These are phyloP conservation scores for Plasmopara muralis DNA, from an alignment of 352 stramenopile genomes.

Conservation along the genomic window DNA sequence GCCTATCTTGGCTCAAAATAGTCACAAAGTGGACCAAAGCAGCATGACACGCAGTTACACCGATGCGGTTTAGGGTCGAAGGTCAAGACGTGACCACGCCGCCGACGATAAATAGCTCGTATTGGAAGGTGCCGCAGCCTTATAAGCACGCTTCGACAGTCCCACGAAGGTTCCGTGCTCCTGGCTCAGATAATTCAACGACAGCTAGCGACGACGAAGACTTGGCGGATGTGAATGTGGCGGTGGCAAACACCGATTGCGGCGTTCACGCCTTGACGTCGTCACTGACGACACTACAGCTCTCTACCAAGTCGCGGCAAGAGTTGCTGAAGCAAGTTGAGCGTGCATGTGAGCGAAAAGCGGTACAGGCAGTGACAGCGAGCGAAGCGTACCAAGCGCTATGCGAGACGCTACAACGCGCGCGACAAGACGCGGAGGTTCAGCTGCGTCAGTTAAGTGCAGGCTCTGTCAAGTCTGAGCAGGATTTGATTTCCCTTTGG, in stretches of 20 bases:
- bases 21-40: slow-evolving; percentile 7
- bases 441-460: slow-evolving; percentile 29
- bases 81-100: slow-evolving; percentile 19
- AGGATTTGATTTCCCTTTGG: slow-evolving; percentile 21
- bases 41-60: slow-evolving; percentile 1
- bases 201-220: slow-evolving; percentile 43
- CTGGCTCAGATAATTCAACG: slow-evolving; percentile 37
- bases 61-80: slow-evolving; percentile 50
- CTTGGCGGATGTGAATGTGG: slow-evolving; percentile 14
- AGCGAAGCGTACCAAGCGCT: slow-evolving; percentile 53
- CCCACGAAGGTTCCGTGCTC: slow-evolving; percentile 34
- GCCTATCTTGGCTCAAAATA: neutral
- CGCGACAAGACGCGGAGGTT: slow-evolving; percentile 43
- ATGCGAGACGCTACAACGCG: slow-evolving; percentile 50
- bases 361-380: slow-evolving; percentile 41
- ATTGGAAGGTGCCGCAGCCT: slow-evolving; percentile 6
- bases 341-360: slow-evolving; percentile 52
- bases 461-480: neutral
- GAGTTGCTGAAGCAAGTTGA: slow-evolving; percentile 63
- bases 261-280: slow-evolving; percentile 11
- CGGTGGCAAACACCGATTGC: slow-evolving; percentile 5
- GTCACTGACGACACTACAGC: slow-evolving; percentile 17
- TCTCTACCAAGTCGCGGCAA: slow-evolving; percentile 33
- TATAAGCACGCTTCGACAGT: neutral
- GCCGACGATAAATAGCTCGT: neutral